Evolutionary conservation across 805 yeast species (phyloP), one percentile per base, ranked within the genome.

Genomic region (Wickerhamomyces kurtzmanii): DNA sequence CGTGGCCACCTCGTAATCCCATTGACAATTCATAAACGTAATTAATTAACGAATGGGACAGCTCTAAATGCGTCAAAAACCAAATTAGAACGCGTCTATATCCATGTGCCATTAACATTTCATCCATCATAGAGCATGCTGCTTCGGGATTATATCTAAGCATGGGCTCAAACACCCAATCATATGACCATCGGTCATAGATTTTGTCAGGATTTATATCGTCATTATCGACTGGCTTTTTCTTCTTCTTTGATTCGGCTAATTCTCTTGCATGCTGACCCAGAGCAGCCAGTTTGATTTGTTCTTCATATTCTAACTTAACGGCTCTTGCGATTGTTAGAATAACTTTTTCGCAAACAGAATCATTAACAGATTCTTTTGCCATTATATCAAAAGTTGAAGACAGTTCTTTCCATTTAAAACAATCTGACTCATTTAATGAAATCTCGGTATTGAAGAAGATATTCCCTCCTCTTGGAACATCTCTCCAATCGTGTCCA

Each of bases 401-500:
- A 1, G 40, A 15, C 8, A 62, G 34, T 12, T 41, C 42, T 2
- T 40, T 31, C 42, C 56, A 47, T 3, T 27, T 20, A 6, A 26
- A 31, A 20, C 44, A 36, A 9, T 31, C 32, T 2, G 29, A 11
- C 10, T 34, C 37, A 24, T 34, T 29, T 11, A 45, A 25, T 17
- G 17, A 19, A 5, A 40, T 34, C 2, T 32, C 29, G 3, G 47
- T 27, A 22, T 43, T 47, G 37, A 44, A 54, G 20, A 53, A 49
- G 9, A 53, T 49, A 43, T 79, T 79, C 1, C 57, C 57, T 3
- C 72, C 82, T 27, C 85, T 54, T 3, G 82, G 79, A 9, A 75
- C 59, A 47, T 77, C 86, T 40, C 85, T 55, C 83, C 86, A 76
- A 51, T 79, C 86, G 20, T 70, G 57, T 0, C 83, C 84, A 25